A percentile compares a stretch with the other conserved stretches of the same genome.
Conservation (phyloP, 2,329 filamentous ascomycete species). For the Calycina marina region DNA sequence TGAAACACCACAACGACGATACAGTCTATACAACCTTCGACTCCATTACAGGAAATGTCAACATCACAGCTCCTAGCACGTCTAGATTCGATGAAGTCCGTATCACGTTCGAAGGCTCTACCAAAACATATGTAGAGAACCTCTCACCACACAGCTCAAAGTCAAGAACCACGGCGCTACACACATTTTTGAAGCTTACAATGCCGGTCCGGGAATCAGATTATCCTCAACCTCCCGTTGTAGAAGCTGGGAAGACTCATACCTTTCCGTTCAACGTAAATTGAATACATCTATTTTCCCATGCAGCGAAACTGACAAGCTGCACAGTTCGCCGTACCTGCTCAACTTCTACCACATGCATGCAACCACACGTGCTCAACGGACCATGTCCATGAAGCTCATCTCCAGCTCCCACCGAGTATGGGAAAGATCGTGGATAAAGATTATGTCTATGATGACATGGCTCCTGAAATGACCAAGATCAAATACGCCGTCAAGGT, state of each 20-base stretch:
- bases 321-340: constrained; percentile 22
- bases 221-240: constrained; percentile 19
- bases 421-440: constrained; percentile 20
- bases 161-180: constrained; percentile 15
- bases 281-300: not conserved
- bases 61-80: constrained; percentile 18
- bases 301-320: constrained; percentile 4
- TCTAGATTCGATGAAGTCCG: constrained; percentile 20
- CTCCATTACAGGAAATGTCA: constrained; percentile 15
- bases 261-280: constrained; percentile 9
- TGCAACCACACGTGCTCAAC: constrained; percentile 14
- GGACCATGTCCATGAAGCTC: constrained; percentile 19
- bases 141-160: constrained; percentile 14
- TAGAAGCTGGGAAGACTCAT: constrained; percentile 19
- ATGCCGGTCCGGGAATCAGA: constrained; percentile 21
- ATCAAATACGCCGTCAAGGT: constrained; percentile 19
- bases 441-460: constrained; percentile 15
- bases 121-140: constrained; percentile 19
- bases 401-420: constrained; percentile 20
- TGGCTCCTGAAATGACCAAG: constrained; percentile 20
- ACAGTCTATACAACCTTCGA: constrained; percentile 21
- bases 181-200: constrained; percentile 20
- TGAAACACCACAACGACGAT: constrained; percentile 15
- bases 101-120: constrained; percentile 20
- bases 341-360: constrained; percentile 18